phyloP scores from a whole-genome alignment of 352 stramenopile species.

The Aphanomyces stellatus region DNA sequence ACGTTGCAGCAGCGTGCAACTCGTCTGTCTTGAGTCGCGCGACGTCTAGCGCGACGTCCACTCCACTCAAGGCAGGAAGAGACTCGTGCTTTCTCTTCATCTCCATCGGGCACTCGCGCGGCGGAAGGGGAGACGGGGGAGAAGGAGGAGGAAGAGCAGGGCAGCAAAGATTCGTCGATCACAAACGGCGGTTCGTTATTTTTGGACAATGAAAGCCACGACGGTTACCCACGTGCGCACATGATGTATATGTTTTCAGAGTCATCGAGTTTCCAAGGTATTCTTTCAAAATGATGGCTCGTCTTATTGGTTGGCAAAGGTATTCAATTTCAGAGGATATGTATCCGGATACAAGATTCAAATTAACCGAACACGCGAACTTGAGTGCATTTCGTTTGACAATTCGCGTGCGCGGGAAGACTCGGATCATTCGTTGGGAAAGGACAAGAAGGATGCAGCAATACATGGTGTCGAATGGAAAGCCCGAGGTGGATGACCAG shows the following conservation, averaged over 20 bases:
- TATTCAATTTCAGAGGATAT: background rate
- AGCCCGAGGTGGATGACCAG: background rate
- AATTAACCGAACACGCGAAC: background rate
- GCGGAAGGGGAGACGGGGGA: too few relatives aligned
- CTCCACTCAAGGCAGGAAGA: background rate
- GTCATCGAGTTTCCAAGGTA: background rate
- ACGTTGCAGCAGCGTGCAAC: background rate
- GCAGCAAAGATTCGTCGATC: background rate
- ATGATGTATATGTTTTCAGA: background rate
- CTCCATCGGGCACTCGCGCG: slow-evolving; percentile 8
- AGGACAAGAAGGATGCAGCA: too few relatives aligned
- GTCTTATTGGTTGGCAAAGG: background rate
- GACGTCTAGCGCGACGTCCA: background rate
- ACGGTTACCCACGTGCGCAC: background rate
- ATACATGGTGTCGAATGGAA: background rate
- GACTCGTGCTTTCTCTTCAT: slow-evolving; percentile 14
- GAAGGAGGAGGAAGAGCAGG: background rate
- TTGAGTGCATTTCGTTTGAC: background rate
- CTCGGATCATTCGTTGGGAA: too few relatives aligned
- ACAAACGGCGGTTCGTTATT: background rate
- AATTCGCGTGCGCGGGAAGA: background rate
- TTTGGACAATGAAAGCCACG: slow-evolving; percentile 1
- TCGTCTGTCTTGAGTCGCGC: background rate
- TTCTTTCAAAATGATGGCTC: background rate
- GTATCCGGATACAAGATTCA: background rate